These are phyloP conservation scores for Candida fluviatilis DNA, from an alignment of 805 yeast species.

Conservation along the genomic window DNA sequence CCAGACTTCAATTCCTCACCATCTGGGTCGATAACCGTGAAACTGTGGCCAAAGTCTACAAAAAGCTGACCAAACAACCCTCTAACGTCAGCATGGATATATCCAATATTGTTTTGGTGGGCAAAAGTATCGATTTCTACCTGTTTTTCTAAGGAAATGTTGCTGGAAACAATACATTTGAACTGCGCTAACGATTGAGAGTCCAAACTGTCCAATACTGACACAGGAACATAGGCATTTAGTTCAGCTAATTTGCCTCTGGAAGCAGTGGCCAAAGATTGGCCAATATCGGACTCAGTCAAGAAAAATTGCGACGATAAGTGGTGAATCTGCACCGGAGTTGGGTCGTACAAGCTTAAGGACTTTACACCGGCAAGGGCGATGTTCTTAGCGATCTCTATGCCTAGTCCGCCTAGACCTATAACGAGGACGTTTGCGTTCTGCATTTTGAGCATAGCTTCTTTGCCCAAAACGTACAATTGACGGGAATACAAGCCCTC, in stretches of 20 bases:
- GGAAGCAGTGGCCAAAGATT: conserved; percentile 71
- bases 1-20: conserved; percentile 94
- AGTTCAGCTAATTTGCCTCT: conserved; percentile 69
- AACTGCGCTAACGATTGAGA: conserved; percentile 52
- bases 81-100: conserved; percentile 73
- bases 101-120: conserved; percentile 69
- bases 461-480: conserved; percentile 92
- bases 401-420: conserved; percentile 90
- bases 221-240: conserved; percentile 85
- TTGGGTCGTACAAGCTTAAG: conserved; percentile 79
- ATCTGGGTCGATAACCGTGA: conserved; percentile 75
- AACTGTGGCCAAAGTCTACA: conserved; percentile 83
- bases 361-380: conserved; percentile 97
- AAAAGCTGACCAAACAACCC: conserved; percentile 89
- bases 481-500: conserved; percentile 96
- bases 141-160: conserved; percentile 66
- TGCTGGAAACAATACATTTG: conserved; percentile 86
- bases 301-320: conserved; percentile 89
- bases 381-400: conserved; percentile 94
- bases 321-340: conserved; percentile 60
- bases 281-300: conserved; percentile 66
- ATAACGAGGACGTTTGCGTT: conserved; percentile 85
- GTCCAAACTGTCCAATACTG: conserved; percentile 54
- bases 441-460: conserved; percentile 97
- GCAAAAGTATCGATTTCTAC: conserved; percentile 71